phyloP scores from a whole-genome alignment of 1,284 basidiomycete species.

The Ganoderma sinense region DNA sequence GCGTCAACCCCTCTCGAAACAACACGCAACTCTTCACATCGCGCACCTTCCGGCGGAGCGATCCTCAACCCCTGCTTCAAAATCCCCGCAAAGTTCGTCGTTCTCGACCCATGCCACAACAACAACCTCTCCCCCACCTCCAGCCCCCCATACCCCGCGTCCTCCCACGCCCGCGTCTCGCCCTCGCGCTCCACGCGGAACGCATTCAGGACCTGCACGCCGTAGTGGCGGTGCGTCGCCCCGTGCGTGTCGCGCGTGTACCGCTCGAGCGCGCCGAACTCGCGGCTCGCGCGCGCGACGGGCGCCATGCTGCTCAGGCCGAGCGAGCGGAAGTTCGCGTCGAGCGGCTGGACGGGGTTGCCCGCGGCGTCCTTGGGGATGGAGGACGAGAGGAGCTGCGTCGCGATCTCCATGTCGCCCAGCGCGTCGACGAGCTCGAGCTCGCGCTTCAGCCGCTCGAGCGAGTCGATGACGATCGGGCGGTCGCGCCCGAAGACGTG shows the following conservation, averaged over 20 bases:
- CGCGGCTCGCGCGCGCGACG: conserved; percentile 49
- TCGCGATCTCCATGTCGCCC: conserved; percentile 71
- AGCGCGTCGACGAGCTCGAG: conserved; percentile 72
- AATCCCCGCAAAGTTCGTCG: conserved; percentile 74
- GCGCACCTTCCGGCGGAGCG: conserved; percentile 68
- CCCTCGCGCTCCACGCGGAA: conserved; percentile 63
- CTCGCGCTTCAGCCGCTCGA: conserved; percentile 58
- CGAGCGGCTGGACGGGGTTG: conserved; percentile 61
- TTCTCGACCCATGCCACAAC: conserved; percentile 72
- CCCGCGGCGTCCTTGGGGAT: conserved; percentile 48
- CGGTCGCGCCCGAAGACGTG: conserved; percentile 64
- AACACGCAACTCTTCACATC: not conserved
- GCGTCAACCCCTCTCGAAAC: conserved; percentile 2
- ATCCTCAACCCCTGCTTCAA: conserved; percentile 72
- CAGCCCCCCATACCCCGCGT: conserved; percentile 54
- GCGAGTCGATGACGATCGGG: conserved; percentile 53
- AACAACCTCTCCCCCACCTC: conserved; percentile 61
- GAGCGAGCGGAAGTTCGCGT: conserved; percentile 64
- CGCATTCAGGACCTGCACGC: conserved; percentile 53
- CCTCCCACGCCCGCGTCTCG: conserved; percentile 61
- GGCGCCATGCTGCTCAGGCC: conserved; percentile 61
- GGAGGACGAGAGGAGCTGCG: conserved; percentile 59
- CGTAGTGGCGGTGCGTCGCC: conserved; percentile 54
- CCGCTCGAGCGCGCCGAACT: conserved; percentile 56
- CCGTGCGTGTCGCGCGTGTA: conserved; percentile 68